A percentile compares a stretch with the other conserved stretches of the same genome.
Evolutionary conservation across 2,329 filamentous ascomycete species (phyloP).

Genomic region (Alternaria panax): DNA sequence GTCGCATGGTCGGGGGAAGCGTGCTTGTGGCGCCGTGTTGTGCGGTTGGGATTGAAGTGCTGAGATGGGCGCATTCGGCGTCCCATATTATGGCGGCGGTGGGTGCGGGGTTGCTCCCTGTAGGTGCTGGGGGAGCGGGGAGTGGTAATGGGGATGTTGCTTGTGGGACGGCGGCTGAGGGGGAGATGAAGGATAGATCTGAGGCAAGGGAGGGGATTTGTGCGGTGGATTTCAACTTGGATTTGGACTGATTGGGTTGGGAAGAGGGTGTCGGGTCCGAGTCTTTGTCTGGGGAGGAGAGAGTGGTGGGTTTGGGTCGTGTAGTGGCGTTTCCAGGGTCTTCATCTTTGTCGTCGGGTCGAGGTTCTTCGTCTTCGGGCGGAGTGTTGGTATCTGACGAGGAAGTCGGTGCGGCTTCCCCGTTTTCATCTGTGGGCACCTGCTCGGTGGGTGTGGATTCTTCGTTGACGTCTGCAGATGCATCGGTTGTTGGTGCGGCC

Average conservation of each 20-base stretch:
- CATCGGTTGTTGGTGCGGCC: not conserved
- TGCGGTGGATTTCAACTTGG: not conserved
- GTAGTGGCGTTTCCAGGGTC: not conserved
- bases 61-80: not conserved
- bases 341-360: not conserved
- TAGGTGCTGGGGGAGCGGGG: not conserved
- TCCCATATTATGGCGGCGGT: not conserved
- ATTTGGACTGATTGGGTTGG: too few relatives aligned
- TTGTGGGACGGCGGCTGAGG: not conserved
- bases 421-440: not conserved
- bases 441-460: not conserved
- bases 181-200: not conserved
- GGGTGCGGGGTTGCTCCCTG: too few relatives aligned
- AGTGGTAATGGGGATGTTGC: not conserved
- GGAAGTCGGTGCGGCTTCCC: not conserved
- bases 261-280: fast-evolving
- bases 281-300: not conserved
- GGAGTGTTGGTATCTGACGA: too few relatives aligned
- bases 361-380: not conserved
- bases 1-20: fast-evolving
- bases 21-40: fast-evolving
- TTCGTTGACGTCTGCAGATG: not conserved
- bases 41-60: fast-evolving
- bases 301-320: not conserved
- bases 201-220: not conserved